These are phyloP conservation scores for Fusarium nygamai DNA, from an alignment of 2,329 filamentous ascomycete species.

Conservation along the genomic window DNA sequence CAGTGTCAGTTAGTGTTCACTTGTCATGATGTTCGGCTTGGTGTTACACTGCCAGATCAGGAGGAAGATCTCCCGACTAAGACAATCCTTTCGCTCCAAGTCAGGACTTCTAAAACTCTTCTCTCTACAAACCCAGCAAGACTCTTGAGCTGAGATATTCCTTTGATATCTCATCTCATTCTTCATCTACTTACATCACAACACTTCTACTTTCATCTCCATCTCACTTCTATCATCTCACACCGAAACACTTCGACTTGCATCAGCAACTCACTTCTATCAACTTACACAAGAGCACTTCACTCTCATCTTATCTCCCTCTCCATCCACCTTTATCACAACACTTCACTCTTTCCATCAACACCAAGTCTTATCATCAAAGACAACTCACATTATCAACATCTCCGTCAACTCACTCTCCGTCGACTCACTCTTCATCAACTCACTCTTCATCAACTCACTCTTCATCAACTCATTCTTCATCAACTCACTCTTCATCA, in stretches of 20 bases:
- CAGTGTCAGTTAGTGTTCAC: background rate
- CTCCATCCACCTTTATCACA: accelerated
- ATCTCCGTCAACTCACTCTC: accelerated
- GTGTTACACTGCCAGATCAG: background rate
- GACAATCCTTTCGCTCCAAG: too few species aligned
- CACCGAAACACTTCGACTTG: background rate
- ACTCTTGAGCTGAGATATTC: background rate
- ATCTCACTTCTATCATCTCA: background rate
- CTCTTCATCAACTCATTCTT: background rate
- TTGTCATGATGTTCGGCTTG: background rate
- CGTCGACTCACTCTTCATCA: background rate
- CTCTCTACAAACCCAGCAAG: background rate
- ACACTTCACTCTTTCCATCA: background rate
- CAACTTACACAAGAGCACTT: background rate
- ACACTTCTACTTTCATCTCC: background rate
- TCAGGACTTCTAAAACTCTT: accelerated
- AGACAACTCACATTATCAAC: background rate
- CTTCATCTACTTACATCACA: background rate
- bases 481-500: background rate
- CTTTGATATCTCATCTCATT: background rate
- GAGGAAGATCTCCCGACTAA: background rate
- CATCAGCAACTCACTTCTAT: background rate
- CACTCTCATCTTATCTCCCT: too few species aligned
- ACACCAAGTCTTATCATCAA: too few species aligned
- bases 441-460: background rate